Percentiles rank a stretch among this genome's conserved stretches.
These are phyloP conservation scores for Onygenales sp. DNA, from an alignment of 2,329 filamentous ascomycete genomes.

Conservation along the genomic window DNA sequence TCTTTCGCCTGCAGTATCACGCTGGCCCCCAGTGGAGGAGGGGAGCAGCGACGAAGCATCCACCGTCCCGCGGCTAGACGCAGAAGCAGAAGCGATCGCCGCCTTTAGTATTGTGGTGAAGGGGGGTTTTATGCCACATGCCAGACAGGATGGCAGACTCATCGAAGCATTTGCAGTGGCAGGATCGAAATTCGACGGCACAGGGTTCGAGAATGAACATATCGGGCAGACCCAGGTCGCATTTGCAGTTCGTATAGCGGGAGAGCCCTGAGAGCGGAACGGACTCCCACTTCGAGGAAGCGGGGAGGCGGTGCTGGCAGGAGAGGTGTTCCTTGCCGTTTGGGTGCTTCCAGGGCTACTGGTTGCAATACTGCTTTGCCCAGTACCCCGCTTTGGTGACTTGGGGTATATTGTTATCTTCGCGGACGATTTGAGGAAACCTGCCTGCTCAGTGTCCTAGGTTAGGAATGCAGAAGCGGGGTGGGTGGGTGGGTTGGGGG, in stretches of 20 bases:
- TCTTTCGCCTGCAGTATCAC: background rate
- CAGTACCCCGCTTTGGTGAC: constrained; percentile 23
- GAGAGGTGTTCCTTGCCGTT: constrained; percentile 19
- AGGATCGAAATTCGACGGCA: constrained; percentile 89
- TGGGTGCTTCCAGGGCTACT: background rate
- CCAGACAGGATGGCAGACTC: constrained; percentile 73
- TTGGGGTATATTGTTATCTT: constrained; percentile 89
- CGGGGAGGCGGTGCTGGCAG: constrained; percentile 21
- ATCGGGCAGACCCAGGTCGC: constrained; percentile 95
- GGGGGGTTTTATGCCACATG: constrained; percentile 88
- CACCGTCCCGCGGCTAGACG: constrained; percentile 37
- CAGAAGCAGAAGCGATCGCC: constrained; percentile 65
- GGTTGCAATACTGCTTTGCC: constrained; percentile 17
- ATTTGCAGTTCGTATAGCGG: constrained; percentile 31
- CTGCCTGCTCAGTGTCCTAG: constrained; percentile 47
- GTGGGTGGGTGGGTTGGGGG: background rate
- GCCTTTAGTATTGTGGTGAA: constrained; percentile 78
- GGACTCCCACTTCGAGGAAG: constrained; percentile 21
- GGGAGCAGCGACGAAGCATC: constrained; percentile 5
- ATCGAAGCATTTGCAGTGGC: constrained; percentile 69
- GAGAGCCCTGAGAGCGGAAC: constrained; percentile 23
- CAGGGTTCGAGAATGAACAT: constrained; percentile 86
- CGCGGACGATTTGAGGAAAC: constrained; percentile 88
- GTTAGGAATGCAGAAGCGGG: constrained; percentile 9
- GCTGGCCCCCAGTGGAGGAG: constrained; percentile 1